Evolutionary conservation across 1,284 basidiomycete species (phyloP), one percentile per base, ranked within the genome.

Genomic region (Moesziomyces sp.): DNA sequence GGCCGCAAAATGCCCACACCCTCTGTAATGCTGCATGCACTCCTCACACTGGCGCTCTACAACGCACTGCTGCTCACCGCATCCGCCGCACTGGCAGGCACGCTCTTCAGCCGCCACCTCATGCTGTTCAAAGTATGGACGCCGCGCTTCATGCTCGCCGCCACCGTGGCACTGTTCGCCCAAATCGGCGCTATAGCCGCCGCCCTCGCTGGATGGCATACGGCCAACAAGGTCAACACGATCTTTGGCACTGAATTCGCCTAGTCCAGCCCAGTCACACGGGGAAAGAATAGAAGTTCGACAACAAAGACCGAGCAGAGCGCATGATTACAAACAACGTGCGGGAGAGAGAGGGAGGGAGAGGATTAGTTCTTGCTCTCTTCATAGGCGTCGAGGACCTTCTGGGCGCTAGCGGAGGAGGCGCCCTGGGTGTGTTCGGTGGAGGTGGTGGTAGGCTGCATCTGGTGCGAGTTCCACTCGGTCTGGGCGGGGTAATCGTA

Each of bases 41-140:
- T 86, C 0, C 82, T 94, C 0, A 90, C 88, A 0, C 86, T 92
- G 64, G 87, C 90, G 85, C 85, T 90, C 3, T 95, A 95, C 83
- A 91, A 91, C 81, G 85, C 88, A 4, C 79, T 87, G 3, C 82
- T 97, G 30, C 42, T 71, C 19, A 3, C 54, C 11, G 26, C 46
- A 4, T 34, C 44, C 3, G 57, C 56, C 86, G 97, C 56, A 0
- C 82, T 96, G 7, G 89, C 91, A 3, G 89, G 89, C 10, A 90
- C 93, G 5, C 84, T 89, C 6, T 86, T 98, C 57, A 85, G 94
- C 59, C 85, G 96, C 44, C 97, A 99, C 85, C 85, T 99, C 74
- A 98, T 99, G 95, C 94, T 98, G 40, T 99, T 96, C 94, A 98
- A 98, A 85, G 91, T 97, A 6, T 99, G 98, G 83, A 94, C 94